Percentiles rank a stretch among this genome's conserved stretches.
Conservation (phyloP, 768 basidiomycete species). For the Hirschioporus abietinus region DNA sequence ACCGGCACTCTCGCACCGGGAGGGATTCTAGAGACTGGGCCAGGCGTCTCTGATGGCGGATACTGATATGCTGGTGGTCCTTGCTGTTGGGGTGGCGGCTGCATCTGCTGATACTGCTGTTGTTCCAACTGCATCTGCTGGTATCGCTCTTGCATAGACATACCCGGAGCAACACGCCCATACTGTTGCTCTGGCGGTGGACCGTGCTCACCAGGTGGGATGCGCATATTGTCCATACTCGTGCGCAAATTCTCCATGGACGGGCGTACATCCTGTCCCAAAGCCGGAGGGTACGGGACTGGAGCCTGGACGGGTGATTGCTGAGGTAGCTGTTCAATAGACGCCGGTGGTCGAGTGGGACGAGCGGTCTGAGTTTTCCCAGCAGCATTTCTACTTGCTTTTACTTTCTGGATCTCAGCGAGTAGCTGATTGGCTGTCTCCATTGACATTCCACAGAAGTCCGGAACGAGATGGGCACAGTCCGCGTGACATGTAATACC, state of each 20-base stretch:
- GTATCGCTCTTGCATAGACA: conserved; percentile 3
- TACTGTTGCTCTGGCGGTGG: background rate
- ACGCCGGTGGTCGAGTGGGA: conserved; percentile 25
- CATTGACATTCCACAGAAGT: conserved; percentile 99
- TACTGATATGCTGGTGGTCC: conserved; percentile 18
- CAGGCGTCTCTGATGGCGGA: conserved; percentile 16
- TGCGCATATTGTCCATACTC: conserved; percentile 21
- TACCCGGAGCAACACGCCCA: background rate
- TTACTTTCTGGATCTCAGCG: conserved; percentile 81
- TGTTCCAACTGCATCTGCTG: conserved; percentile 17
- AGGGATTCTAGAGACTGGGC: conserved; percentile 33
- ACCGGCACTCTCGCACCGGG: conserved; percentile 37
- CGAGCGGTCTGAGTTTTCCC: conserved; percentile 30
- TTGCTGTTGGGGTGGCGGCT: conserved; percentile 16
- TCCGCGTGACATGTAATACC: conserved; percentile 95
- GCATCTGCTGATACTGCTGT: conserved; percentile 5
- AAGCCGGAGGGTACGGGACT: background rate
- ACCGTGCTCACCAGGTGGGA: conserved; percentile 13
- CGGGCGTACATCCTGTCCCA: background rate
- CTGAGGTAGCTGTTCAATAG: conserved; percentile 28
- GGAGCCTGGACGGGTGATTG: conserved; percentile 32
- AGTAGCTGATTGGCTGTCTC: conserved; percentile 91
- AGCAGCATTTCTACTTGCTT: conserved; percentile 41
- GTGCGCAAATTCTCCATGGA: conserved; percentile 16
- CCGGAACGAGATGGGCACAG: conserved; percentile 96